Evolutionary conservation across 2,329 filamentous ascomycete genomes (phyloP).

Genomic region (Ophiosphaerella narmari): DNA sequence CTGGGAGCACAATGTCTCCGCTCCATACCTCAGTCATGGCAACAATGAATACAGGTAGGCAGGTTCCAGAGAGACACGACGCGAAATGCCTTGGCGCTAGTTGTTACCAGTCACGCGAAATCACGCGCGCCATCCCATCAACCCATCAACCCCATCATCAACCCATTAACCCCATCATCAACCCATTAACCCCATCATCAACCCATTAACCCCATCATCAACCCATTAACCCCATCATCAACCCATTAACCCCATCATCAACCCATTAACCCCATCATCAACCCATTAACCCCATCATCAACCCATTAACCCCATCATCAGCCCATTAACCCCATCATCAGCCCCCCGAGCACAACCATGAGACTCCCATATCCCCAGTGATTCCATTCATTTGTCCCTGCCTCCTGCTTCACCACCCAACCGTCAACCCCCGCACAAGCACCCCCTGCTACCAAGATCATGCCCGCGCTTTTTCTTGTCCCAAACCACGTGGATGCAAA

Average conservation of each 20-base stretch:
- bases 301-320: too few relatives aligned
- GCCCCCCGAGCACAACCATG: slow-evolving; percentile 45
- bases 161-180: too few relatives aligned
- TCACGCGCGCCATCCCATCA: slow-evolving; percentile 2
- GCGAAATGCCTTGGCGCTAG: background rate
- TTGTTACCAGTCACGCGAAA: slow-evolving; percentile 17
- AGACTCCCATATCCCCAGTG: slow-evolving; percentile 54
- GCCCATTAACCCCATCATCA: slow-evolving; percentile 37
- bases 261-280: background rate
- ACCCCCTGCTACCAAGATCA: slow-evolving; percentile 50
- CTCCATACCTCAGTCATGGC: slow-evolving; percentile 42
- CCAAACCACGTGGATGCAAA: slow-evolving; percentile 47
- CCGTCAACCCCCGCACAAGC: slow-evolving; percentile 55
- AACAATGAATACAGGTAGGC: background rate
- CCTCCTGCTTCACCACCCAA: slow-evolving; percentile 39
- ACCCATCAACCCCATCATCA: background rate
- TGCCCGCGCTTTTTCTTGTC: slow-evolving; percentile 47
- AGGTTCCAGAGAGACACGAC: too few relatives aligned
- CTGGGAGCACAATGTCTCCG: slow-evolving; percentile 39
- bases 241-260: too few relatives aligned
- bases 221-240: slow-evolving; percentile 37
- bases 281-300: too few relatives aligned
- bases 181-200: slow-evolving; percentile 37
- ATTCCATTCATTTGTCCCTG: slow-evolving; percentile 52
- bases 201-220: too few relatives aligned